Base-by-base conservation (phyloP, 2,329 filamentous ascomycete species). In the Nigrospora osmanthi region DNA sequence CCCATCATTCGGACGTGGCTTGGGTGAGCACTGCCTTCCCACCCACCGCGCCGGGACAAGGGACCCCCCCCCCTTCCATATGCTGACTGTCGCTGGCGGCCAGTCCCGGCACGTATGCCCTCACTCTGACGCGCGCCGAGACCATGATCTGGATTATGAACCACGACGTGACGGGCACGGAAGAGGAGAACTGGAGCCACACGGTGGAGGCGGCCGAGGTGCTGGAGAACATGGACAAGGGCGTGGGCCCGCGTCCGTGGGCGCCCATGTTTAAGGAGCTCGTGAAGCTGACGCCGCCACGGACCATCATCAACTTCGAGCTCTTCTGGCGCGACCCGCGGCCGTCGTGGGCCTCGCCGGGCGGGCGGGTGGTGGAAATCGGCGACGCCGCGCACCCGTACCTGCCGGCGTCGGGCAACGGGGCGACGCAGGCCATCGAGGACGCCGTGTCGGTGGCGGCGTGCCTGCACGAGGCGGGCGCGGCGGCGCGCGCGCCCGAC, bases 1-100 rank as follows among this genome's bases (percentile, higher is more conserved):
- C 62, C 63, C 34, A 68, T 71, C 11, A 63, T 71, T 16, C 66
- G 70, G 35, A 73, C 70, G 11, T 66, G 61, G 68, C 60, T 74
- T 38, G 70, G 72, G 55, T 70, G 63, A 45, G 68, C 68, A 63
- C 35, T 64, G 62, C 6, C 60, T 61, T 28, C 23, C 23, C 23
- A 28, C 23, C 9, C 60, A 60, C 46, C 62, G 65, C 47, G 56
- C 56, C 32, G 33, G 35, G 41, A 43, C 33, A 31, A 28, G 23
- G n/a, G 10, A 28, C 37, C 28, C 12, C 34, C 16, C 28, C 36
- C 35, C 16, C 15, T 11, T 7, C 11, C 23, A n/a, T n/a, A 23
- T 16, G 7, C 47, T 47, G 60, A 41, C 59, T 58, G 40, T 59
- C 54, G 30, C 6, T 17, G 43, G 58, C 2, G 48, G 56, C 15